Evolutionary conservation across 495 filamentous ascomycete genomes (phyloP).

Genomic region (Apodospora peruviana): DNA sequence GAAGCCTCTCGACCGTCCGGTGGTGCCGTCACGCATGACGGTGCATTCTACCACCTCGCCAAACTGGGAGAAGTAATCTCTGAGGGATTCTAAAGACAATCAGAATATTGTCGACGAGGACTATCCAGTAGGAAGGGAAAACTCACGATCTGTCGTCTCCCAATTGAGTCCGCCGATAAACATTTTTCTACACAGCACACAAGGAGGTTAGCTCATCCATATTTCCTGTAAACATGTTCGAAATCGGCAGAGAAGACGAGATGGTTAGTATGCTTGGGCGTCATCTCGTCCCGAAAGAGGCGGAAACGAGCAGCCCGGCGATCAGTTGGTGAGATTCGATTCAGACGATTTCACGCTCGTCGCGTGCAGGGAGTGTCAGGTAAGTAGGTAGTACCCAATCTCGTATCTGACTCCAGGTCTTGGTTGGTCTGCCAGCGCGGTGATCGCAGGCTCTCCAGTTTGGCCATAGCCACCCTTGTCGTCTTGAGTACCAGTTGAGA

Average conservation of each 20-base stretch:
- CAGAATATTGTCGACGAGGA: too few relatives aligned
- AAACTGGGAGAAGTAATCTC: constrained; percentile 97
- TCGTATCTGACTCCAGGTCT: too few relatives aligned
- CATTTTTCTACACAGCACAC: constrained; percentile 71
- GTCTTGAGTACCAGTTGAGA: background rate
- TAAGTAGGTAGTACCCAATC: too few relatives aligned
- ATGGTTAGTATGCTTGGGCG: too few relatives aligned
- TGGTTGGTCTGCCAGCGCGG: background rate
- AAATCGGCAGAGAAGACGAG: too few relatives aligned
- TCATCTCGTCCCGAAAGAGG: too few relatives aligned
- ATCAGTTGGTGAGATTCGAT: too few relatives aligned
- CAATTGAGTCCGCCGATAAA: constrained; percentile 98
- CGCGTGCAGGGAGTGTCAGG: too few relatives aligned
- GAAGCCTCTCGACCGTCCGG: constrained; percentile 89
- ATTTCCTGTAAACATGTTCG: background rate
- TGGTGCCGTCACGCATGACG: constrained; percentile 94
- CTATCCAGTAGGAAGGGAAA: background rate
- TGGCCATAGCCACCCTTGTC: background rate
- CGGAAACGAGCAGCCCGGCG: too few relatives aligned
- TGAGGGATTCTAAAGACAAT: constrained; percentile 76
- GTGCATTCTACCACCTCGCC: constrained; percentile 97
- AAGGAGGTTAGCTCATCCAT: constrained; percentile 26
- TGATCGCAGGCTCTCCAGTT: constrained; percentile 4
- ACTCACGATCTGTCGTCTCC: constrained; percentile 97
- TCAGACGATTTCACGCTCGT: too few relatives aligned